Conservation (phyloP, 352 stramenopile genomes). For the Thalassiosira allenii region DNA sequence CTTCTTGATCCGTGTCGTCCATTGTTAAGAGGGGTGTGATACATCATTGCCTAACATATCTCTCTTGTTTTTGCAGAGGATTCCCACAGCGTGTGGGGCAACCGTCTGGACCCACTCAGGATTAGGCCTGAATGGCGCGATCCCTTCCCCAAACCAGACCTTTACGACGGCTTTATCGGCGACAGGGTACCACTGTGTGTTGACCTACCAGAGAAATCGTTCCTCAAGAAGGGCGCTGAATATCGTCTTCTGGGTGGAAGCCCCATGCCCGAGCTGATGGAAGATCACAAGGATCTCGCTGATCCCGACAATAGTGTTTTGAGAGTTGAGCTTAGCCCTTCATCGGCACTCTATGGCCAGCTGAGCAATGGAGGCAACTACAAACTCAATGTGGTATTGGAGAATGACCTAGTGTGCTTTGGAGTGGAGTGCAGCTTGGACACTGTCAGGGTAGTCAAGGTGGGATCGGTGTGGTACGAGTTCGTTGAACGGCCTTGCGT, state of each 20-base stretch:
- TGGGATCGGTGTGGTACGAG: slow-evolving; percentile 77
- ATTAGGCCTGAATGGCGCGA: slow-evolving; percentile 67
- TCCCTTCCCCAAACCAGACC: slow-evolving; percentile 71
- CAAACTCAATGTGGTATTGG: slow-evolving; percentile 43
- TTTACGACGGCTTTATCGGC: slow-evolving; percentile 71
- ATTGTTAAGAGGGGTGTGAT: too few relatives aligned
- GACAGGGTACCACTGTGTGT: slow-evolving; percentile 72
- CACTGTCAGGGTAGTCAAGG: slow-evolving; percentile 70
- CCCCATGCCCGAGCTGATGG: slow-evolving; percentile 44
- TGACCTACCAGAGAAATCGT: slow-evolving; percentile 60
- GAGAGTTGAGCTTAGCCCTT: slow-evolving; percentile 29
- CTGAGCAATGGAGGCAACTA: slow-evolving; percentile 53
- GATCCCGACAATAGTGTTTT: slow-evolving; percentile 27
- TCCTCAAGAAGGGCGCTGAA: slow-evolving; percentile 63
- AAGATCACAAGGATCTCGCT: slow-evolving; percentile 45
- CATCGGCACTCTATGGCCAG: slow-evolving; percentile 43
- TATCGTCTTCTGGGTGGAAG: slow-evolving; percentile 64
- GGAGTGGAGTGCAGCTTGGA: slow-evolving; percentile 68
- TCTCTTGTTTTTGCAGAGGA: not conserved
- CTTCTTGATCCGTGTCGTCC: not conserved
- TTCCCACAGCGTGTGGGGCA: slow-evolving; percentile 10
- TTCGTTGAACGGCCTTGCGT: slow-evolving; percentile 74
- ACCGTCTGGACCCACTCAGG: slow-evolving; percentile 62
- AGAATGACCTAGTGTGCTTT: slow-evolving; percentile 51
- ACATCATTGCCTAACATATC: not conserved